Evolutionary conservation across 768 basidiomycete genomes (phyloP).

Genomic region (Amanita muscaria): DNA sequence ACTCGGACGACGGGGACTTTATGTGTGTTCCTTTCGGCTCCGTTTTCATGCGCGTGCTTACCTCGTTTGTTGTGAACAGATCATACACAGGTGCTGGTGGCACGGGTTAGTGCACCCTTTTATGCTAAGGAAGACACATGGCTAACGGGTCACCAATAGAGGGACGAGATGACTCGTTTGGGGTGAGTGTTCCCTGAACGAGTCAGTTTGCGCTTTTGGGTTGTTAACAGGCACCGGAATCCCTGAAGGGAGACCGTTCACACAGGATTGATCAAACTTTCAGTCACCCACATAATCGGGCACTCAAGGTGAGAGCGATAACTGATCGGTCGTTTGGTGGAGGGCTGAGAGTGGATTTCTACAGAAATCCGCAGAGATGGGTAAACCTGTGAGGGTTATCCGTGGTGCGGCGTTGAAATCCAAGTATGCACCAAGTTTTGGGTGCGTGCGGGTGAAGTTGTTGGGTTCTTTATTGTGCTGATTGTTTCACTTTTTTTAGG

Average conservation of each 20-base stretch:
- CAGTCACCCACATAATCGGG: slow-evolving; percentile 24
- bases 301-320: slow-evolving; percentile 22
- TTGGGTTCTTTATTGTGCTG: neutral
- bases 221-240: no score
- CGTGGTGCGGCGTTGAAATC: slow-evolving; percentile 25
- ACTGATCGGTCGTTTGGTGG: neutral
- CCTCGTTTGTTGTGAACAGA: slow-evolving; percentile 15
- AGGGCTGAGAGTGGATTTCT: neutral
- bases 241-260: slow-evolving; percentile 5
- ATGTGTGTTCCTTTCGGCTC: slow-evolving; percentile 21
- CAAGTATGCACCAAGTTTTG: slow-evolving; percentile 25
- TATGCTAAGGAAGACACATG: neutral
- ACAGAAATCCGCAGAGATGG: slow-evolving; percentile 24
- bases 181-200: slow-evolving; percentile 9
- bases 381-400: slow-evolving; percentile 32
- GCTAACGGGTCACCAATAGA: neutral
- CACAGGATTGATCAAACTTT: slow-evolving; percentile 29
- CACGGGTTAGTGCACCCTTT: neutral
- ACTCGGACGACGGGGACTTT: slow-evolving; percentile 29
- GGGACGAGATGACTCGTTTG: neutral
- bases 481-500: slow-evolving; percentile 12
- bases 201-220: no score
- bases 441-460: slow-evolving; percentile 16
- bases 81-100: slow-evolving; percentile 34
- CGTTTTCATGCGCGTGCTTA: neutral